Base-by-base conservation (phyloP, 768 basidiomycete species). In the Trametes cingulata region DNA sequence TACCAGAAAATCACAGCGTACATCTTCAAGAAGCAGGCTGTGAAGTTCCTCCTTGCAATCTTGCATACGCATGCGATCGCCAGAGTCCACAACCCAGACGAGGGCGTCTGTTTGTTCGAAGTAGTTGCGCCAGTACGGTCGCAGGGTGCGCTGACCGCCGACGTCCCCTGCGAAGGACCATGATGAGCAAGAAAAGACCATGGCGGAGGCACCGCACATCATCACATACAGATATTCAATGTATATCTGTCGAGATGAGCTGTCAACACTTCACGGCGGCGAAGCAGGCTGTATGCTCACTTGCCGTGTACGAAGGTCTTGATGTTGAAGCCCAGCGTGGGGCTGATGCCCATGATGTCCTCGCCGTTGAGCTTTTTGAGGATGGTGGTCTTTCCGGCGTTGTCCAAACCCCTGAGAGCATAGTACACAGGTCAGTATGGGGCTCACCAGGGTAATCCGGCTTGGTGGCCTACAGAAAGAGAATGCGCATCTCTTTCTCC, bases 81-180 rank as follows among this genome's bases (percentile, higher is more conserved):
- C 84, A 0, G 95, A 96, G 77, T 99, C 97, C 41, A 99, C 95
- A 17, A 99, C 96, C 97, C 97, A 99, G 35, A 98, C 94, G 43
- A 99, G 80, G 7, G 91, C 96, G 74, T 98, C 97, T 10, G 97
- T 98, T 75, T 95, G 93, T 74, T 99, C 97, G 67, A 98, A 98
- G 76, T 98, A 98, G 74, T 98, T 99, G 24, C 93, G 80, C 97
- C 97, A 99, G 73, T 98, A 98, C 7, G 97, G 96, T 29, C 97
- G 84, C 52, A 99, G 85, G 0, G 93, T 95, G 58, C 89, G 86
- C 73, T 99, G 97, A 22, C 97, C 96, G 36, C 97, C 97, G 36
- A 98, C 94, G 72, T 99, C 97, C 97, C 96, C 95, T 98, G 25
- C 5, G 19, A 3, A 50, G 17, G 7, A 19, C 15, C 20, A 48